Percentiles rank a stretch among this genome's conserved stretches.
These are phyloP conservation scores for Diaporthe ampelina DNA, from an alignment of 2,329 filamentous ascomycete genomes.

Conservation along the genomic window DNA sequence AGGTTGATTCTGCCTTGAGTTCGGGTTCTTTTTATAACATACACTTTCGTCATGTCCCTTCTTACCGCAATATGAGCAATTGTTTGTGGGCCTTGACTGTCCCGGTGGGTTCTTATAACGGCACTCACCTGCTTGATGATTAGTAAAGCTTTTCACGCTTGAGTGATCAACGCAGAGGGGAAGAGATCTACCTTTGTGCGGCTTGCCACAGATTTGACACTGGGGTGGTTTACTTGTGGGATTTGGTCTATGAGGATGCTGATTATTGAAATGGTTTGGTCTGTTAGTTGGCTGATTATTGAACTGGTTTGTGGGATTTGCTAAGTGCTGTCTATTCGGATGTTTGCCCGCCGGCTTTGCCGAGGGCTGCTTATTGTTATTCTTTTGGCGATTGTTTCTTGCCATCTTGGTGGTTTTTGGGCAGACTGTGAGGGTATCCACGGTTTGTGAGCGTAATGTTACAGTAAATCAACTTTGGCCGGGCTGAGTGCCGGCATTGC, in stretches of 20 bases:
- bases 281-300: not conserved
- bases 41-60: not conserved
- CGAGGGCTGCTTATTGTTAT: not conserved
- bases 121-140: not conserved
- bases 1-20: not conserved
- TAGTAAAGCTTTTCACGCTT: not conserved
- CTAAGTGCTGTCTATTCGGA: not conserved
- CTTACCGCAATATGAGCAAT: not conserved
- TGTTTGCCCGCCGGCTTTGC: not conserved
- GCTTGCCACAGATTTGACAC: not conserved
- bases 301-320: not conserved
- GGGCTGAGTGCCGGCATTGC: not conserved
- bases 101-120: not conserved
- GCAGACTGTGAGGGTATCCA: not conserved
- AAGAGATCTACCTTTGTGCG: not conserved
- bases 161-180: no score
- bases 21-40: conserved; percentile 16
- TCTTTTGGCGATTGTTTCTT: not conserved
- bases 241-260: not conserved
- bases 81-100: no score
- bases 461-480: not conserved
- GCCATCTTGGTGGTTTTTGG: not conserved
- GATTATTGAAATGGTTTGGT: not conserved
- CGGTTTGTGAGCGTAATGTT: not conserved
- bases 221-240: not conserved